A percentile compares a stretch with the other conserved stretches of the same genome.
These are phyloP conservation scores for Penicillium glabrum DNA, from an alignment of 2,329 filamentous ascomycete species.

Conservation along the genomic window DNA sequence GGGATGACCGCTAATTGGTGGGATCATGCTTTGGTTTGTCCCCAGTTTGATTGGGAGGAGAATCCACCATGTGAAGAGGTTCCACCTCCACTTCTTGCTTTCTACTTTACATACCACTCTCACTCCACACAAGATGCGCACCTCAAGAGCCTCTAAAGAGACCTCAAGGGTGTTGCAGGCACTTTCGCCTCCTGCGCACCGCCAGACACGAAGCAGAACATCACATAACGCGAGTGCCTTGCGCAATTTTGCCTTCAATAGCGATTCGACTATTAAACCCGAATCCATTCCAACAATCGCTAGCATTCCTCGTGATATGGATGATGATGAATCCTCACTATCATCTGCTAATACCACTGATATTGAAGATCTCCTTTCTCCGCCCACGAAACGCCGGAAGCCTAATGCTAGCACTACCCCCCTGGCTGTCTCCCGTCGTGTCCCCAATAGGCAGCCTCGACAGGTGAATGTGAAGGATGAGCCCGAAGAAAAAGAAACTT, in stretches of 20 bases:
- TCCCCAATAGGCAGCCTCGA: conserved; percentile 4
- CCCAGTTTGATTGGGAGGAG: conserved; percentile 5
- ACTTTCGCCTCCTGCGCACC: conserved; percentile 46
- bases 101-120: not conserved
- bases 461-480: conserved; percentile 28
- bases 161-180: conserved; percentile 57
- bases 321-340: conserved; percentile 34
- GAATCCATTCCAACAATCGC: conserved; percentile 32
- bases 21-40: not conserved
- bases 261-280: conserved; percentile 8
- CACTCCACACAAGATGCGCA: conserved; percentile 48
- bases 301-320: conserved; percentile 20
- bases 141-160: conserved; percentile 60
- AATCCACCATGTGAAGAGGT: conserved; percentile 16
- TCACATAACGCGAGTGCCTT: conserved; percentile 24
- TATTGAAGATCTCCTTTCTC: conserved; percentile 58
- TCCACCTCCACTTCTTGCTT: not conserved
- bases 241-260: conserved; percentile 28
- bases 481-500: conserved; percentile 23
- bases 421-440: conserved; percentile 16
- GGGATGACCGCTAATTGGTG: not conserved
- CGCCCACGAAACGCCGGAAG: conserved; percentile 50
- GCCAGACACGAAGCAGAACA: conserved; percentile 42
- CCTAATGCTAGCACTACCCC: conserved; percentile 35
- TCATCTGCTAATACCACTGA: conserved; percentile 45